A percentile compares a stretch with the other conserved stretches of the same genome.
Evolutionary conservation across 1,284 basidiomycete species (phyloP).

Genomic region (Chalciporus sp.): DNA sequence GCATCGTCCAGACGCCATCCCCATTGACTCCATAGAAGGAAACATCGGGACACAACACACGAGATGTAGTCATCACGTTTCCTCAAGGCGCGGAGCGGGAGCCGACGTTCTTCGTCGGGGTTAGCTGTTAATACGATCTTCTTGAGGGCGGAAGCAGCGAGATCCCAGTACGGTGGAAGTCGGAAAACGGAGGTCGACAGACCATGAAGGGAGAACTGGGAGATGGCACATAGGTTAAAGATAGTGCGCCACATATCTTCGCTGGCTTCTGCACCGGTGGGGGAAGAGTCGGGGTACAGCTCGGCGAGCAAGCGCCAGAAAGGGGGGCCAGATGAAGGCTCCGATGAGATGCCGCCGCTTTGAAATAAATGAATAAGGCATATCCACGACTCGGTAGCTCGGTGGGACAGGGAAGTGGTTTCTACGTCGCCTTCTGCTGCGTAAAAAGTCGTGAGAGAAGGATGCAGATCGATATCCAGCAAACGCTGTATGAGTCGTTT

Average conservation of each 20-base stretch:
- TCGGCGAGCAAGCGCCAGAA: conserved; percentile 51
- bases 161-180: conserved; percentile 68
- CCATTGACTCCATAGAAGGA: conserved; percentile 73
- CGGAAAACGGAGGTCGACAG: conserved; percentile 48
- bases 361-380: conserved; percentile 63
- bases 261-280: conserved; percentile 52
- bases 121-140: conserved; percentile 61
- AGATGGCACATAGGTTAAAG: conserved; percentile 73
- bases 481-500: conserved; percentile 52
- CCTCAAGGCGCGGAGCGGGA: conserved; percentile 46
- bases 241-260: conserved; percentile 77
- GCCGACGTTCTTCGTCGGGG: conserved; percentile 46
- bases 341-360: conserved; percentile 15
- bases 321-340: conserved; percentile 34
- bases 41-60: conserved; percentile 74
- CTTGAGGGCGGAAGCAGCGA: conserved; percentile 61
- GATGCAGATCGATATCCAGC: conserved; percentile 54
- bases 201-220: conserved; percentile 79
- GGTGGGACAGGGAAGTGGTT: conserved; percentile 33
- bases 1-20: conserved; percentile 71
- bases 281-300: conserved; percentile 34
- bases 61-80: conserved; percentile 80
- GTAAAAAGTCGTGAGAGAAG: conserved; percentile 46
- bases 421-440: conserved; percentile 40
- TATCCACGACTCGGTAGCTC: conserved; percentile 75